phyloP scores from a whole-genome alignment of 805 yeast genomes.

The Wilhelminamyces savonicus region DNA sequence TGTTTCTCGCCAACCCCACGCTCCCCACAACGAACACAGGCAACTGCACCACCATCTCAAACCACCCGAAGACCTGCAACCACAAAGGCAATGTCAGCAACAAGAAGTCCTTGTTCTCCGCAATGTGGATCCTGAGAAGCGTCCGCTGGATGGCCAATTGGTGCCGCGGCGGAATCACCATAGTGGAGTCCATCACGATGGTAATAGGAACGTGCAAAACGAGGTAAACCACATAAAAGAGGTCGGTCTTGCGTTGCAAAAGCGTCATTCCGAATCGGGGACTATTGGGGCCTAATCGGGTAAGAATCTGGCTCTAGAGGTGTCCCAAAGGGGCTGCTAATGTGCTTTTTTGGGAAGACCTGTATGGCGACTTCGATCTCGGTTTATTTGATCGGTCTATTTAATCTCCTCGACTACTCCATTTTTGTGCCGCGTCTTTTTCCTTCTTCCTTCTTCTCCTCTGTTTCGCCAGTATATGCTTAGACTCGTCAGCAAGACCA shows the following conservation, averaged over 20 bases:
- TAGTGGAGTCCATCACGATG: slow-evolving; percentile 63
- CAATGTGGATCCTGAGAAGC: slow-evolving; percentile 55
- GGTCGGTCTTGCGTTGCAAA: slow-evolving; percentile 28
- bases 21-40: slow-evolving; percentile 64
- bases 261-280: too few species aligned
- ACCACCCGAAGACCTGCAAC: slow-evolving; percentile 63
- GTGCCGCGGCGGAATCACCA: slow-evolving; percentile 53
- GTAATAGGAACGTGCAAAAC: slow-evolving; percentile 73
- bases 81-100: slow-evolving; percentile 57
- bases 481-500: too few species aligned
- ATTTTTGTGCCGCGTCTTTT: too few species aligned
- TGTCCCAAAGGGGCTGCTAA: not conserved
- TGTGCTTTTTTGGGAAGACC: not conserved
- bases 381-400: too few species aligned
- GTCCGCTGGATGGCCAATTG: slow-evolving; percentile 42
- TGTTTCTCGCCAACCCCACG: slow-evolving; percentile 8
- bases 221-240: slow-evolving; percentile 46
- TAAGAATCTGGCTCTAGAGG: too few species aligned
- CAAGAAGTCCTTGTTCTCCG: slow-evolving; percentile 66
- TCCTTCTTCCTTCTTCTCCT: too few species aligned
- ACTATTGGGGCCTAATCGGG: too few species aligned
- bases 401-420: too few species aligned
- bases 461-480: too few species aligned
- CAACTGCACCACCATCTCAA: slow-evolving; percentile 71
- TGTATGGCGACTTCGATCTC: too few species aligned